Base-by-base conservation (phyloP, 2,329 filamentous ascomycete genomes). In the Epichloe glyceriae region DNA sequence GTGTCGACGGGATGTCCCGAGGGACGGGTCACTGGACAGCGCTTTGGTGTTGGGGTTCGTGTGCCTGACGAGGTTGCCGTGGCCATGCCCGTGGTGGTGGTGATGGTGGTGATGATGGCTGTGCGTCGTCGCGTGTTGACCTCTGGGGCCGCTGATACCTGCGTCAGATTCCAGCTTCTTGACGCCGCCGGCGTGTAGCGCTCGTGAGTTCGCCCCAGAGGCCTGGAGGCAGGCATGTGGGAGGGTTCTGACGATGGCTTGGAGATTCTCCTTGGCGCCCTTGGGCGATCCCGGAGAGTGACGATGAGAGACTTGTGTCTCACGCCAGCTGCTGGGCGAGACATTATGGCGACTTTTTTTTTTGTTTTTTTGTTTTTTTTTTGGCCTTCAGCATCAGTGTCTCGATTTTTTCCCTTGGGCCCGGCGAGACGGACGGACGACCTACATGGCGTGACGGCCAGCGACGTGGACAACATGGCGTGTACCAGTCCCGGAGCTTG, bases 221-320 rank as follows among this genome's bases (percentile, higher is more conserved):
- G 88, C 86, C 70, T 97, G 91, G 7, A 86, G 71, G 58, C 93
- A 98, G n/a, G 93, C 93, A 68, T 98, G 93, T 0, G 91, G 90
- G 5, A 98, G 70, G n/a, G 91, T 81, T 63, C 89, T 94, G 54
- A 98, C 72, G 6, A 98, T 75, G 1, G 90, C 83, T 61, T 93
- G 82, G 0, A 98, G 76, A 62, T 97, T 98, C 70, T 98, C 93
- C 61, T 82, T 87, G 8, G 93, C 93, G 1, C 90, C 93, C 65
- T 97, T 97, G 0, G 93, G 93, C 0, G 91, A 97, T 1, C 93
- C 93, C 0, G 93, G 3, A 98, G 72, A 0, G 93, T 98, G 54
- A 96, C 70, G 22, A 98, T 85, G 49, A 98, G 68, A 1, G 88
- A 84, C 53, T 81, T 82, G 55, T 91, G 83, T 34, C 93, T 77